Conservation (phyloP, 148 eudicot species). For the Drosera capensis region DNA sequence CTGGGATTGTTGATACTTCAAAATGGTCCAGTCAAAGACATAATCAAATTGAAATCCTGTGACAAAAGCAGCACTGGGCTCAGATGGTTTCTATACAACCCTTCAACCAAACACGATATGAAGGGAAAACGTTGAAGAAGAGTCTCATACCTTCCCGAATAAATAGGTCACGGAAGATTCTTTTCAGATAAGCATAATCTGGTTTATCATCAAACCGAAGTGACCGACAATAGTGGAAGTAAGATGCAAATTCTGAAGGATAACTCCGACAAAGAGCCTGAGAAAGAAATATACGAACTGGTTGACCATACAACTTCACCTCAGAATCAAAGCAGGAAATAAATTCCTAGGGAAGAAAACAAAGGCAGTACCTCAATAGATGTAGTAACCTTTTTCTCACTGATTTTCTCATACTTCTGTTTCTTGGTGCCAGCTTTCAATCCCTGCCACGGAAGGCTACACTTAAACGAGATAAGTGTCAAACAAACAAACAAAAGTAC, state of each 20-base stretch:
- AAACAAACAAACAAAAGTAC: conserved; percentile 2
- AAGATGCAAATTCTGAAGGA: conserved; percentile 84
- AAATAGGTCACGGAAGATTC: conserved; percentile 79
- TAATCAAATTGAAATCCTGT: conserved; percentile 78
- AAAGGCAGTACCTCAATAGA: conserved; percentile 58
- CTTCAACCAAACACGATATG: neutral
- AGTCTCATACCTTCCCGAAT: conserved; percentile 59
- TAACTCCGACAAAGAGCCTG: conserved; percentile 82
- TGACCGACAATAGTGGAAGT: conserved; percentile 84
- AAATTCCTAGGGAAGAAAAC: neutral
- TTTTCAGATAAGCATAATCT: conserved; percentile 79
- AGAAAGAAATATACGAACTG: conserved; percentile 2
- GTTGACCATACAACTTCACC: conserved; percentile 1
- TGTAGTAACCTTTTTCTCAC: conserved; percentile 83
- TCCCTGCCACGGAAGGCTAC: conserved; percentile 94
- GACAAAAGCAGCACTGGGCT: neutral
- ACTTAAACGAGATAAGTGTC: conserved; percentile 11
- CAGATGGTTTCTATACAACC: neutral
- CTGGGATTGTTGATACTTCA: conserved; percentile 62
- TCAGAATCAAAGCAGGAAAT: neutral
- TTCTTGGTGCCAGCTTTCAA: conserved; percentile 82
- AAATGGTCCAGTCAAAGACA: conserved; percentile 55
- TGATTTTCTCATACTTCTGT: conserved; percentile 77
- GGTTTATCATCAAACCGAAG: conserved; percentile 86
- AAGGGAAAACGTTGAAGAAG: neutral